Base-by-base conservation (phyloP, 2,329 filamentous ascomycete species). In the Cordyceps cateniannulata region DNA sequence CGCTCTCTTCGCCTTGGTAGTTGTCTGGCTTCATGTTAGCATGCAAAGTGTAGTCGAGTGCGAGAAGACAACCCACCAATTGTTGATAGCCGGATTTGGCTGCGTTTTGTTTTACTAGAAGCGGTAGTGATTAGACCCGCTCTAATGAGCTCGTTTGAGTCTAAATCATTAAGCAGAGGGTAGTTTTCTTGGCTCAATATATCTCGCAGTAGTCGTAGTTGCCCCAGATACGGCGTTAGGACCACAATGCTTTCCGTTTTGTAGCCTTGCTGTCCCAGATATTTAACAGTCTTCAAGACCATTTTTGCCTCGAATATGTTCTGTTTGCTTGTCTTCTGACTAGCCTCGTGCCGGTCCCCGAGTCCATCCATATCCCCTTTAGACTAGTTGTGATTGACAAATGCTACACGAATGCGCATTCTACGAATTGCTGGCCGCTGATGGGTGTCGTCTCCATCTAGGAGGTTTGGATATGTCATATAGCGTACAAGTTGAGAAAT, bases 1-100 rank as follows among this genome's bases (percentile, higher is more conserved):
- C 84, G 42, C 83, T 85, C 64, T 93, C 89, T 67, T 92, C 89
- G 1, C 89, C 88, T 69, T 92, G 89, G 61, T 89, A 93, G 63
- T 92, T 92, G 63, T 92, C 88, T 87, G 22, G 1, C 3, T 0
- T 8, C 18, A 20, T 65, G 5, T 56, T 22, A 42, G 24, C n/a
- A 10, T 27, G 16, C 7, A 27, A 48, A 18, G 35, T n/a, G n/a
- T n/a, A n/a, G n/a, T n/a, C n/a, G n/a, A n/a, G n/a, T n/a, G n/a
- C n/a, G 57, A 42, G 7, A 5, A 1, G 14, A 32, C 25, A 32
- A 69, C 81, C 69, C 72, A 88, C 86, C 86, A 56, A 92, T 88
- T 0, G 88, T 91, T 0, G 88, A 90, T 0, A 92, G 75, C 0
- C 80, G 77, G 18, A 91, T 75, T 0, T 69, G 75, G 1, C n/a